Evolutionary conservation across 2,329 filamentous ascomycete species (phyloP).

Genomic region (Amauroascus verrucosus): DNA sequence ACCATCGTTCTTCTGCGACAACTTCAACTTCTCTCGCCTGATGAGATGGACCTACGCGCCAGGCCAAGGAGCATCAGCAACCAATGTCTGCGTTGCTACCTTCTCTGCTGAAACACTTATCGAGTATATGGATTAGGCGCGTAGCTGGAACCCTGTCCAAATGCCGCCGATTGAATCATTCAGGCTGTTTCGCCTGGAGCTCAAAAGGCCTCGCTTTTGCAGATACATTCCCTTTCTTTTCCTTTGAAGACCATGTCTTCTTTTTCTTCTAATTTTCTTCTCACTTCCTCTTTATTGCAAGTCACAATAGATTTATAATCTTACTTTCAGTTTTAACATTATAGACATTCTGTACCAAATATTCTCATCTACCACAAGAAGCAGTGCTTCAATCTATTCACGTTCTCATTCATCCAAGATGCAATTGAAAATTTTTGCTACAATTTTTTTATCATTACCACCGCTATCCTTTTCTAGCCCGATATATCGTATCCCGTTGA

Average conservation of each 20-base stretch:
- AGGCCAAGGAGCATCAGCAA: background rate
- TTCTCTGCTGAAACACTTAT: background rate
- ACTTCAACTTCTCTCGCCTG: background rate
- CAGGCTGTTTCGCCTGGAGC: background rate
- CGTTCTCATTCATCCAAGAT: background rate
- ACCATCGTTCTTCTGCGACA: background rate
- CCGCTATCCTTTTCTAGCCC: conserved; percentile 4
- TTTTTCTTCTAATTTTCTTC: background rate
- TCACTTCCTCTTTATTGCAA: conserved; percentile 1
- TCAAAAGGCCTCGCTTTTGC: background rate
- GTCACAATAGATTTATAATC: background rate
- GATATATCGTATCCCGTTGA: conserved; percentile 4
- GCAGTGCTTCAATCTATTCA: no score
- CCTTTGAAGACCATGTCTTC: background rate
- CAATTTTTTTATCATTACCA: background rate
- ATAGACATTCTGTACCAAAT: background rate
- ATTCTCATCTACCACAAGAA: background rate
- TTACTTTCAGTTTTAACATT: background rate
- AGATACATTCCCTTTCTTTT: background rate
- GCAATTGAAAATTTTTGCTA: background rate
- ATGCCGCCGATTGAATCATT: background rate
- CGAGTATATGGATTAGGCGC: background rate
- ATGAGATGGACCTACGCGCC: background rate
- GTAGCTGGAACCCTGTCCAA: background rate
- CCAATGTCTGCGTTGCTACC: conserved; percentile 5